Evolutionary conservation across 2,329 filamentous ascomycete species (phyloP).

Genomic region (Fusarium sp.): DNA sequence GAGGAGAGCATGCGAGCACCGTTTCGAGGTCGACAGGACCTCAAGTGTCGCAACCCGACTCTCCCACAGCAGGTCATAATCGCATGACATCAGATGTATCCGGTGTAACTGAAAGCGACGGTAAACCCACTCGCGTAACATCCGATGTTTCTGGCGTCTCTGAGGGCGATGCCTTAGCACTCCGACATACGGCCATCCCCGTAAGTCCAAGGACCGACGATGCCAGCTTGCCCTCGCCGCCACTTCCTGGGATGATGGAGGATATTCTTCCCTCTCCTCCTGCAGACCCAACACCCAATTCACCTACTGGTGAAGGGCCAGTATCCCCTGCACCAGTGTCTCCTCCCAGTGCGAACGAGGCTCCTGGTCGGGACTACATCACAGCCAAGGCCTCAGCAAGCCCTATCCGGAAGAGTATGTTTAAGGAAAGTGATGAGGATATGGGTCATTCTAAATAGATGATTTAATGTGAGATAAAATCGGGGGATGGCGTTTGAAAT

Average conservation of each 20-base stretch:
- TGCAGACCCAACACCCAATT: slow-evolving; percentile 14
- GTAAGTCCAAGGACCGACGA: slow-evolving; percentile 39
- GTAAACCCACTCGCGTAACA: slow-evolving; percentile 23
- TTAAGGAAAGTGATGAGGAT: slow-evolving; percentile 57
- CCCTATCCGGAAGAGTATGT: slow-evolving; percentile 55
- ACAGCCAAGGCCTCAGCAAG: slow-evolving; percentile 41
- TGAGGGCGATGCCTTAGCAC: slow-evolving; percentile 37
- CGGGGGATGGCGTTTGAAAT: slow-evolving; percentile 34
- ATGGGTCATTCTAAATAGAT: slow-evolving; percentile 45
- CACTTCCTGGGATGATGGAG: slow-evolving; percentile 10
- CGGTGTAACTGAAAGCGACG: slow-evolving; percentile 20
- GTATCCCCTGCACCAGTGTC: slow-evolving; percentile 32
- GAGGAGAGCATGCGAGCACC: slow-evolving; percentile 43
- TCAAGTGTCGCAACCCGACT: slow-evolving; percentile 13
- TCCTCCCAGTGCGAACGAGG: slow-evolving; percentile 47
- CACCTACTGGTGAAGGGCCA: slow-evolving; percentile 11
- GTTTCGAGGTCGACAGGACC: slow-evolving; percentile 46
- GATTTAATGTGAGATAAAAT: neutral
- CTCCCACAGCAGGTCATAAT: slow-evolving; percentile 22
- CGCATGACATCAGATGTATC: slow-evolving; percentile 43
- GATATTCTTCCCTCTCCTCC: slow-evolving; percentile 30
- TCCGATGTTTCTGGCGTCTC: slow-evolving; percentile 43
- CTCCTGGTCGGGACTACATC: slow-evolving; percentile 45
- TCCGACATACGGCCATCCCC: slow-evolving; percentile 30
- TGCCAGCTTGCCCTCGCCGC: slow-evolving; percentile 8